Evolutionary conservation across 148 eudicot genomes (phyloP), one percentile per base, ranked within the genome.

Genomic region (Vaccinium darrowii): DNA sequence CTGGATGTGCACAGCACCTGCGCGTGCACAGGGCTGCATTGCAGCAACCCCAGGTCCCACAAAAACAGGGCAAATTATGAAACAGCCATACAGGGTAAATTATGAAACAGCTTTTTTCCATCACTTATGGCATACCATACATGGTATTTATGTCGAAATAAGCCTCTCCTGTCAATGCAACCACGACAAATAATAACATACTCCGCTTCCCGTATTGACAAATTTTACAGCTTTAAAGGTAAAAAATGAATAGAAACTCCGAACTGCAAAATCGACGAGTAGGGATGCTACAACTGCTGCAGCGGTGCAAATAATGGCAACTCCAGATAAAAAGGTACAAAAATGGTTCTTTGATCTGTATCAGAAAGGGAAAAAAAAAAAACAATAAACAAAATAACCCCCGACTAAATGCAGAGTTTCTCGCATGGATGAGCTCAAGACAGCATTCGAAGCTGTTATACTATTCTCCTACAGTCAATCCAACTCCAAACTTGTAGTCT

Each of bases 401-500:
- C 84, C 8, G 18, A 3, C 54, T 18, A 19, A 53, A 51, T 52
- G 63, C 62, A 27, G 60, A 65, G 84, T 49, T 81, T 39, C 58
- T 82, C 10, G 84, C 83, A 51, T 8, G 60, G 43, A 9, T 5
- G 76, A 71, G 78, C 63, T 69, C 36, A 69, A 23, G 77, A 83
- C 80, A 73, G 85, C 79, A 75, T 6, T 36, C 69, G n/a, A 84
- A 52, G 52, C 52, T 60, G 51, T 57, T 72, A 39, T 36, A n/a
- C 67, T 85, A 89, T 88, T 87, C 89, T 62, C 89, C 91, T 8
- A 89, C 86, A 7, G 89, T 87, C 86, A 89, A 77, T 9, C 91
- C 89, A 56, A 89, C 75, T 33, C 91, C 91, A 30, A 87, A 89
- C 71, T 88, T 88, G 88, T 88, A 86, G 65, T 88, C 90, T 21